phyloP scores from a whole-genome alignment of 305 asterid genomes.

The Andrographis paniculata region DNA sequence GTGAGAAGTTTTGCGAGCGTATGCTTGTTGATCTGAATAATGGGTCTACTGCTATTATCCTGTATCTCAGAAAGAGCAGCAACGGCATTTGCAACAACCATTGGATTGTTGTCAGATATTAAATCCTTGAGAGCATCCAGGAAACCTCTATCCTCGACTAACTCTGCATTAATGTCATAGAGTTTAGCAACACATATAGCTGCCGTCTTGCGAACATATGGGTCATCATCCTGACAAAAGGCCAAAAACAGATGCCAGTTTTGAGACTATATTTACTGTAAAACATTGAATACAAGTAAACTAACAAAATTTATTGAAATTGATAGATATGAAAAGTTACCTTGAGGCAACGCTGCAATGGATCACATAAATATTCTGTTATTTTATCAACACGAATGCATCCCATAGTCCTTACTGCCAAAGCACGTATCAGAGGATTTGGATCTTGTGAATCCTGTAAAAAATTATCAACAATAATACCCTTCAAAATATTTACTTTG shows the following conservation, averaged over 20 bases:
- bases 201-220: conserved; percentile 98
- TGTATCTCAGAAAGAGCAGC: conserved; percentile 98
- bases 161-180: conserved; percentile 93
- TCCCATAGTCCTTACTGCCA: conserved; percentile 99
- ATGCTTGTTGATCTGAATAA: conserved; percentile 87
- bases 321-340: conserved; percentile 22
- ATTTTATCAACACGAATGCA: conserved; percentile 99
- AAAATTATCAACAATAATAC: too few species aligned
- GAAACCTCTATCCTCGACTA: conserved; percentile 97
- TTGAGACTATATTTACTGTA: too few species aligned
- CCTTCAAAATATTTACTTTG: too few species aligned
- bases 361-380: conserved; percentile 94
- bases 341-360: conserved; percentile 95
- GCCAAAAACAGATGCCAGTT: too few species aligned
- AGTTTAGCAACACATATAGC: conserved; percentile 99
- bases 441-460: conserved; percentile 94
- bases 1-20: conserved; percentile 93
- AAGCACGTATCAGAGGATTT: conserved; percentile 91
- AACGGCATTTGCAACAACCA: conserved; percentile 99
- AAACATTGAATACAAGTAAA: too few species aligned
- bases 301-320: background rate
- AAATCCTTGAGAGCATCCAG: conserved; percentile 95
- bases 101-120: conserved; percentile 96
- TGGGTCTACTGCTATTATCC: conserved; percentile 74
- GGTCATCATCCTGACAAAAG: conserved; percentile 95